These are phyloP conservation scores for Bryopsis sp. DNA, from an alignment of 139 green algal genomes.

Conservation along the genomic window DNA sequence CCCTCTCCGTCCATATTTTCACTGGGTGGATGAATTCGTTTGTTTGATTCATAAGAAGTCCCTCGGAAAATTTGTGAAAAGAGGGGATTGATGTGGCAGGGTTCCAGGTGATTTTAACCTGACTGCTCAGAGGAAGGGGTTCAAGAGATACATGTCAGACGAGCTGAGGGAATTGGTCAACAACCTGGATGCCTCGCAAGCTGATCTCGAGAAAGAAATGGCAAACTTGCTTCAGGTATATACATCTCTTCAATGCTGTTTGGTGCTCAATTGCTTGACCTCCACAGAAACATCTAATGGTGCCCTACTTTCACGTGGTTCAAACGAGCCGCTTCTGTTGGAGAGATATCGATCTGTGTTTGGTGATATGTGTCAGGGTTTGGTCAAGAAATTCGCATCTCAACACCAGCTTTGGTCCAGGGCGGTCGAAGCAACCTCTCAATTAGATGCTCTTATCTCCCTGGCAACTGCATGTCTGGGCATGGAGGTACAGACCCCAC, in stretches of 20 bases:
- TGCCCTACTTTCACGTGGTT: no score
- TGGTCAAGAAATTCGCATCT: constrained; percentile 53
- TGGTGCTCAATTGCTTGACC: no score
- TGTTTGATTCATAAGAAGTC: no score
- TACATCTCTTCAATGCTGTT: no score
- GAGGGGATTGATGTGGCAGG: no score
- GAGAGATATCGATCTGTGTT: constrained; percentile 43
- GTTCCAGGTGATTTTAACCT: constrained; percentile 23
- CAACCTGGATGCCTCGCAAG: constrained; percentile 28
- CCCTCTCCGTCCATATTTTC: no score
- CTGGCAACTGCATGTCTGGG: constrained; percentile 49
- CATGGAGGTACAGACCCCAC: no score
- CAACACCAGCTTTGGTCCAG: constrained; percentile 47
- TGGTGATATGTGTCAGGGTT: constrained; percentile 31
- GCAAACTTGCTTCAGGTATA: constrained; percentile 43
- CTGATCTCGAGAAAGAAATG: constrained; percentile 52
- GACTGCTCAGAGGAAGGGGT: constrained; percentile 60
- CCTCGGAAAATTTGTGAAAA: no score
- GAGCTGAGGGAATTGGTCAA: constrained; percentile 52
- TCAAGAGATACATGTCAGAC: constrained; percentile 43
- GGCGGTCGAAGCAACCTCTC: constrained; percentile 55
- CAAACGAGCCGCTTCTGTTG: constrained; percentile 52
- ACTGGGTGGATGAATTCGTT: no score
- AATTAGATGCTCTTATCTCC: constrained; percentile 86
- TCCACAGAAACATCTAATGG: no score